phyloP scores from a whole-genome alignment of 1,139 yeast species.

The Debaryomyces psychrophilus region DNA sequence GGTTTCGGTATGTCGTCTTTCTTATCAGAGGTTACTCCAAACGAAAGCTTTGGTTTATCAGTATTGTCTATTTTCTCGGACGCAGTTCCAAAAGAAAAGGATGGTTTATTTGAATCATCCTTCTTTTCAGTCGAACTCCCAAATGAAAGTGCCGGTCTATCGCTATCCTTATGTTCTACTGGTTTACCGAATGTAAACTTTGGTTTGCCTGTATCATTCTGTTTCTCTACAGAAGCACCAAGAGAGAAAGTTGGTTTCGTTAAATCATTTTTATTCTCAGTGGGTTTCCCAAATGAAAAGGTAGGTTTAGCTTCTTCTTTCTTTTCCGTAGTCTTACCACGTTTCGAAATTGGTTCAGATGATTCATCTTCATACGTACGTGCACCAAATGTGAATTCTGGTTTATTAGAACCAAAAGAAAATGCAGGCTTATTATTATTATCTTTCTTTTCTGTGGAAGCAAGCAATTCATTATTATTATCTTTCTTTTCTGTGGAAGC shows the following conservation, averaged over 20 bases:
- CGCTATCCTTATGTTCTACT: not conserved
- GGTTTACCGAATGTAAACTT: not conserved
- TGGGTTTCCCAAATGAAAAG: slow-evolving; percentile 4
- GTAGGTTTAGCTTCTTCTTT: slow-evolving; percentile 5
- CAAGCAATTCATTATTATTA: slow-evolving; percentile 13
- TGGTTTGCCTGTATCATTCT: not conserved
- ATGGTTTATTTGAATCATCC: not conserved
- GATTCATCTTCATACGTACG: not conserved
- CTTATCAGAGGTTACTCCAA: not conserved
- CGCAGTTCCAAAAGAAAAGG: not conserved
- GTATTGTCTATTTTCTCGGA: not conserved
- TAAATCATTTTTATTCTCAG: not conserved
- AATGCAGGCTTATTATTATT: slow-evolving; percentile 14
- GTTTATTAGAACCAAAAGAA: slow-evolving; percentile 14
- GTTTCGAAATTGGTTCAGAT: not conserved
- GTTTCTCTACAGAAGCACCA: slow-evolving; percentile 6
- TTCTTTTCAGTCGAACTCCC: not conserved
- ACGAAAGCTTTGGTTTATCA: not conserved
- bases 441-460: slow-evolving; percentile 7
- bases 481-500: slow-evolving; percentile 10
- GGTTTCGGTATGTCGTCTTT: not conserved
- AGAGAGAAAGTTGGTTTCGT: slow-evolving; percentile 3
- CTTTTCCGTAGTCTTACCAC: not conserved
- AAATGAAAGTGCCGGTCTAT: not conserved
- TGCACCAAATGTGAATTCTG: too few relatives aligned